Evolutionary conservation across 495 filamentous ascomycete genomes (phyloP).

Genomic region (Penicillium ucsense): DNA sequence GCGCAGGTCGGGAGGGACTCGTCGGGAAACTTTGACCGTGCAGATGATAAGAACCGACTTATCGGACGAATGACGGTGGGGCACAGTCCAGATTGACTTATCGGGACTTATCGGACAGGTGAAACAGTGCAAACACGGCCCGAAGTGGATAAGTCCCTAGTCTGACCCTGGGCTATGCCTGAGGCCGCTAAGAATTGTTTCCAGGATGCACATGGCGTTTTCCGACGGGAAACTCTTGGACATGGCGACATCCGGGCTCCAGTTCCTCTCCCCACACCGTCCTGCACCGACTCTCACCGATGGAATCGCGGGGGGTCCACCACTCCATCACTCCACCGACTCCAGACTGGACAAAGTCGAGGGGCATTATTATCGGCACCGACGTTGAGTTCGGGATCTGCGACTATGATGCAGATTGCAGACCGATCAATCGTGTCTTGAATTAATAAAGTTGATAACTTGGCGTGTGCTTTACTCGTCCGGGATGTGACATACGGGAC

Average conservation of each 20-base stretch:
- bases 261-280: neutral
- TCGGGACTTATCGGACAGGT: neutral
- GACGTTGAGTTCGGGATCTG: too few relatives aligned
- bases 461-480: too few relatives aligned
- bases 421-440: too few relatives aligned
- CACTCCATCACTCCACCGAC: neutral
- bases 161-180: neutral
- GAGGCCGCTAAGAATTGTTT: too few relatives aligned
- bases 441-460: too few relatives aligned
- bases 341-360: too few relatives aligned
- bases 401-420: too few relatives aligned
- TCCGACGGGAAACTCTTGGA: slow-evolving; percentile 8
- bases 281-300: slow-evolving; percentile 1
- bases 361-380: too few relatives aligned
- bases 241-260: neutral
- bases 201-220: neutral
- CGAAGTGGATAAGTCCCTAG: neutral
- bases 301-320: slow-evolving; percentile 2
- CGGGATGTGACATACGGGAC: too few relatives aligned
- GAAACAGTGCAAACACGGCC: neutral
- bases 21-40: slow-evolving; percentile 2
- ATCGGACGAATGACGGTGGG: slow-evolving; percentile 4
- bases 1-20: neutral
- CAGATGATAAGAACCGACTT: neutral
- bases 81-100: neutral